Base-by-base conservation (phyloP, 2,329 filamentous ascomycete genomes). In the Cladophialophora yegresii region DNA sequence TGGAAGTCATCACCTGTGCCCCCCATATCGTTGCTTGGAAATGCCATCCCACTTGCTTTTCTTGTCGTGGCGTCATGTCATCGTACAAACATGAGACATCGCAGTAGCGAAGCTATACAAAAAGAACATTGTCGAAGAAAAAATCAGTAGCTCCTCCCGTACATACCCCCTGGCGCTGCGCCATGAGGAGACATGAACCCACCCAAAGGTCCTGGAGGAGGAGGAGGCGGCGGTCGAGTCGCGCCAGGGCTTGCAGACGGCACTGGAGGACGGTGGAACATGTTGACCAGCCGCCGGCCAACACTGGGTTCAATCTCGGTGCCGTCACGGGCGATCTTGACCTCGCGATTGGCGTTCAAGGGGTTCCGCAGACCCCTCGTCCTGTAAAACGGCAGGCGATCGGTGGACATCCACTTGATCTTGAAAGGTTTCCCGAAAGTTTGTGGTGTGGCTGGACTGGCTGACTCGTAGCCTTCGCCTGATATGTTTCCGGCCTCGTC, bases 291-390 rank as follows among this genome's bases (percentile, higher is more conserved):
- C 71, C 86, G 86, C 71, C 87, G 86, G 4, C 93, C 93, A 50
- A 96, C 85, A 32, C 82, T 85, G 30, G 93, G 90, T 76, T 98
- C 93, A 59, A 98, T 81, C 76, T 98, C 93, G 0, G 93, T 98
- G 1, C 93, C 93, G 72, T 98, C 93, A 72, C 93, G 85, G 26
- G 93, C 93, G 73, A 98, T 96, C 77, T 98, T 98, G 67, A 98
- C 91, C 74, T 98, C 93, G 58, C 93, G 83, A 73, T 97, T 96
- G 4, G 91, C 90, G 75, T 98, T 98, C 91, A 92, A 96, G 0
- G 92, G 90, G 74, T 98, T 98, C 36, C 93, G 85, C 61, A 98
- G 78, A 0, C 93, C 93, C 68, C 92, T 82, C 0, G 93, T 96
- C 50, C 90, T 86, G 75, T 95, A 96, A 74, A 98, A 98, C 0